A percentile compares a stretch with the other conserved stretches of the same genome.
Evolutionary conservation across 2,329 filamentous ascomycete genomes (phyloP).

Genomic region (Neofusicoccum cordaticola): DNA sequence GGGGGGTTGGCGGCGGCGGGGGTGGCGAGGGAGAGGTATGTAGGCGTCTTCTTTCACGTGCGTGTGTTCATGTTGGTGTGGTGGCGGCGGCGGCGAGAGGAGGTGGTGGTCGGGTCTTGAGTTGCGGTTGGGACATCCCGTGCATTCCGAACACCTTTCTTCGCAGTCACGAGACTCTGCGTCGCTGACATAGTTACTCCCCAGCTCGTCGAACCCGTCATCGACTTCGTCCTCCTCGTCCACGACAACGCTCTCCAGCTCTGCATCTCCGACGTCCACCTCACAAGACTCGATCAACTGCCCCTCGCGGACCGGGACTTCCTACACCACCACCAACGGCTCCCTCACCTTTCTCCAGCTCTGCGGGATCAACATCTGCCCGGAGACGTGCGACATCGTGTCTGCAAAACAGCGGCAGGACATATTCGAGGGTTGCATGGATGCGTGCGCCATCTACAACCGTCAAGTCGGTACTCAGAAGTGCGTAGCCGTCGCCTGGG

Average conservation of each 20-base stretch:
- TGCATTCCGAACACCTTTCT: no score
- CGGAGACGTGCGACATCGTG: constrained; percentile 12
- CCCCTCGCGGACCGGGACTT: background rate
- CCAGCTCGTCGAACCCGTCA: background rate
- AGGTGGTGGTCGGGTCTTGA: no score
- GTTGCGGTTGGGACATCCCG: no score
- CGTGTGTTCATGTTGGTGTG: no score
- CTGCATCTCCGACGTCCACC: background rate
- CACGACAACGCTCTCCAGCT: background rate
- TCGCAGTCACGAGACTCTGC: no score
- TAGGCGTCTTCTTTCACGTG: background rate
- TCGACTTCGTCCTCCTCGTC: background rate
- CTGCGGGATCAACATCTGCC: constrained; percentile 5
- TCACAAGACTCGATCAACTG: background rate
- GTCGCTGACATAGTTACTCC: no score
- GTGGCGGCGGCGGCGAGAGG: no score
- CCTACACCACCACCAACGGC: constrained; percentile 8
- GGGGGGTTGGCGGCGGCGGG: background rate
- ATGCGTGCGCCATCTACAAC: constrained; percentile 1
- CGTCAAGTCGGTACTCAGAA: constrained; percentile 5
- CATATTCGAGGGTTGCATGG: background rate
- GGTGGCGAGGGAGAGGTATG: background rate
- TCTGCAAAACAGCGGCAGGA: background rate
- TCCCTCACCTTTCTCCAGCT: background rate
- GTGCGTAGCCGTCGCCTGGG: constrained; percentile 5